phyloP scores from a whole-genome alignment of 2,329 filamentous ascomycete genomes.

The Colletotrichum truncatum region DNA sequence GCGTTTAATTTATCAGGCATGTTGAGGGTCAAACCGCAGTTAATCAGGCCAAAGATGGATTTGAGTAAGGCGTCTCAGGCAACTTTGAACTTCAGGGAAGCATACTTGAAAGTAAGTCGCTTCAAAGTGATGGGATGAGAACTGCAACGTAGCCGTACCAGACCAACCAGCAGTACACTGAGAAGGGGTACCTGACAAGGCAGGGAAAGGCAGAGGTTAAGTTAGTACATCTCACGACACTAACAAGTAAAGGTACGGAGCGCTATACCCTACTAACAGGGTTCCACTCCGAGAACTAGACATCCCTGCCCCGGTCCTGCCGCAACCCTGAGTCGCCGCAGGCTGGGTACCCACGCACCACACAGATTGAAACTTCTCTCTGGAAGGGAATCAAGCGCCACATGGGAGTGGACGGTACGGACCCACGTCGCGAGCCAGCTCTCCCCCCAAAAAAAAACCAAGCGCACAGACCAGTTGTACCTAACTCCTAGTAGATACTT shows the following conservation, averaged over 20 bases:
- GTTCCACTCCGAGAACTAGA: slow-evolving; percentile 4
- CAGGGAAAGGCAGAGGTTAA: neutral
- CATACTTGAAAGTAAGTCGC: too few species aligned
- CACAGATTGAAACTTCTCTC: slow-evolving; percentile 20
- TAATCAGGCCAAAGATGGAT: too few species aligned
- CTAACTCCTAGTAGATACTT: slow-evolving; percentile 2
- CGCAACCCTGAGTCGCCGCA: slow-evolving; percentile 20
- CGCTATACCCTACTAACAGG: neutral
- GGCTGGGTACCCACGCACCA: neutral
- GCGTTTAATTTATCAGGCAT: too few species aligned
- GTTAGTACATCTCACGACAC: neutral
- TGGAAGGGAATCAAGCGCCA: slow-evolving; percentile 23
- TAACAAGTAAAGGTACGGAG: neutral
- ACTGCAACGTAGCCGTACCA: neutral
- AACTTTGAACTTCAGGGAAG: too few species aligned
- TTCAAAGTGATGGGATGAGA: neutral
- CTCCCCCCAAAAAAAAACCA: neutral
- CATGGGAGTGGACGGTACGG: slow-evolving; percentile 14
- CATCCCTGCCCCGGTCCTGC: slow-evolving; percentile 2
- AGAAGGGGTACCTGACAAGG: too few species aligned
- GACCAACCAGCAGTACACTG: too few species aligned
- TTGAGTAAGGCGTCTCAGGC: too few species aligned
- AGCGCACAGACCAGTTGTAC: slow-evolving; percentile 25
- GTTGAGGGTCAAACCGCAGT: too few species aligned
- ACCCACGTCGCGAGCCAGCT: slow-evolving; percentile 13